Percentiles rank a stretch among this genome's conserved stretches.
These are phyloP conservation scores for Ophiostoma novo-ulmi DNA, from an alignment of 2,329 filamentous ascomycete genomes.

Conservation along the genomic window DNA sequence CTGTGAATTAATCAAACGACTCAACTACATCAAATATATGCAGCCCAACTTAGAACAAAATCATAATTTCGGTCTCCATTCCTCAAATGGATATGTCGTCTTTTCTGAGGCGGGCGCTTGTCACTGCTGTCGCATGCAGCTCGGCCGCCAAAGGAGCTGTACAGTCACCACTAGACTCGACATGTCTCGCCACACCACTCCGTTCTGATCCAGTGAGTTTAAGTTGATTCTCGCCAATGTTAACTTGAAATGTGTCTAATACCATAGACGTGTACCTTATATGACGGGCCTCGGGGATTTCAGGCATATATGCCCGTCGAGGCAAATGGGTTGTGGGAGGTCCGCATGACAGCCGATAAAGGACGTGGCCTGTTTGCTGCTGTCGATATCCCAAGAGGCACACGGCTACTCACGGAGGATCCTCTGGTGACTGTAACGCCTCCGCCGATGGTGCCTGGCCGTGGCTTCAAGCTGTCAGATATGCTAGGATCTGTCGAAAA, in stretches of 20 bases:
- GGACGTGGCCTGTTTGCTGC: conserved; percentile 41
- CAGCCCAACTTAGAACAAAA: neutral
- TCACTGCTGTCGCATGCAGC: neutral
- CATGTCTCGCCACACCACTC: neutral
- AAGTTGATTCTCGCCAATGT: neutral
- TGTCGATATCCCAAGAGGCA: conserved; percentile 35
- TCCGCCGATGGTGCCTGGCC: conserved; percentile 30
- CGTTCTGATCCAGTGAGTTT: neutral
- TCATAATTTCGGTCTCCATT: neutral
- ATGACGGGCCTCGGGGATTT: neutral
- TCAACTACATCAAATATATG: neutral
- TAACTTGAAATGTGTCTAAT: neutral
- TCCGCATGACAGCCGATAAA: conserved; percentile 33
- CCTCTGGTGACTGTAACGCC: conserved; percentile 36
- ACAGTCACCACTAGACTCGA: neutral
- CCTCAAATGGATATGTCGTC: neutral
- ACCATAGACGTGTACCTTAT: neutral
- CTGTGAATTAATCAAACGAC: neutral
- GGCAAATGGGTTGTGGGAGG: conserved; percentile 22
- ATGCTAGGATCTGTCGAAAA: conserved; percentile 34
- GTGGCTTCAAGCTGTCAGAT: conserved; percentile 33
- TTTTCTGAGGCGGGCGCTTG: neutral
- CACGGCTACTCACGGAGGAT: conserved; percentile 38
- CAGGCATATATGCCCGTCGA: neutral
- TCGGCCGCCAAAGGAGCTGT: neutral